Conservation (phyloP, 805 yeast genomes). For the Metschnikowia continentalis region DNA sequence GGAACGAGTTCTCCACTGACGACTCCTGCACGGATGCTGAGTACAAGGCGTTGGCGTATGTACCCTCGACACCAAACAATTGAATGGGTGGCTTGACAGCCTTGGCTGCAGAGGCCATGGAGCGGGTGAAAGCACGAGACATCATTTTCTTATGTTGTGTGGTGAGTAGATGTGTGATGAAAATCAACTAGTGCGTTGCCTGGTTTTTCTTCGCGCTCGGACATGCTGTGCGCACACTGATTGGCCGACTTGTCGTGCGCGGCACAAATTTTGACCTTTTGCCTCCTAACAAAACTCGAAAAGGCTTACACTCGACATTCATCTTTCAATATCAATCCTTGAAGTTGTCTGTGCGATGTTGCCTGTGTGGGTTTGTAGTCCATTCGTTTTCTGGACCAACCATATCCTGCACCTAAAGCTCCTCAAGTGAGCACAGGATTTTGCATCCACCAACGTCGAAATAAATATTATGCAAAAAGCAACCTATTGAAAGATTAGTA, state of each 20-base stretch:
- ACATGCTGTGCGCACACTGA: constrained; percentile 8
- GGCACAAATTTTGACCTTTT: background rate
- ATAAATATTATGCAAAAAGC: background rate
- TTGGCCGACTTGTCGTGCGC: constrained; percentile 14
- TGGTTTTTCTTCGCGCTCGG: constrained; percentile 10
- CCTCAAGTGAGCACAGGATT: background rate
- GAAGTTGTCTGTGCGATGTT: background rate
- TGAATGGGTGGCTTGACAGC: constrained; percentile 83
- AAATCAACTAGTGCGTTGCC: constrained; percentile 2
- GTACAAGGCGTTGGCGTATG: constrained; percentile 93
- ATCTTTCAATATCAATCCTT: background rate
- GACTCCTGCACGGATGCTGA: constrained; percentile 85
- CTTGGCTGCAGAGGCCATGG: constrained; percentile 68
- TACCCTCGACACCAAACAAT: constrained; percentile 92
- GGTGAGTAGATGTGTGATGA: constrained; percentile 1
- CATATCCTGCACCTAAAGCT: background rate
- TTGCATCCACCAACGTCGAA: background rate
- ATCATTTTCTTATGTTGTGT: constrained; percentile 36
- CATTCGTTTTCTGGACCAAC: background rate
- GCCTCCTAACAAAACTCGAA: background rate
- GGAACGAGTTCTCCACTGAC: constrained; percentile 63
- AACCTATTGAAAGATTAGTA: too few species aligned
- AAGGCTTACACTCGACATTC: too few species aligned
- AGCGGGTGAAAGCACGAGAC: constrained; percentile 63
- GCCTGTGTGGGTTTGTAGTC: too few species aligned